Percentiles rank a stretch among this genome's conserved stretches.
These are phyloP conservation scores for Umbelopsis sp. DNA, from an alignment of 371 early-diverging fungal genomes.

Conservation along the genomic window DNA sequence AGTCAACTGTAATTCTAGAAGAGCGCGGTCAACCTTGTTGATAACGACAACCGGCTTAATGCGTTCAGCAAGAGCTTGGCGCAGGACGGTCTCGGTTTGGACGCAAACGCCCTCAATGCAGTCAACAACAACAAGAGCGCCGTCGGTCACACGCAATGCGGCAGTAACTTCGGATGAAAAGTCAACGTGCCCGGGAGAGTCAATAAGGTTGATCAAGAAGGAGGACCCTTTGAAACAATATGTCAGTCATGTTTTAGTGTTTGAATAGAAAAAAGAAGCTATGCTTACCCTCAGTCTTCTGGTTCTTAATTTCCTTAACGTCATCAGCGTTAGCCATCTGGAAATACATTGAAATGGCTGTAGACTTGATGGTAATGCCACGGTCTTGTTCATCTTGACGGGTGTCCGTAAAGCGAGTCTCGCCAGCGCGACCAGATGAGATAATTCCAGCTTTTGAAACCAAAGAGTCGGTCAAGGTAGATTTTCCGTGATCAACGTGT, in stretches of 20 bases:
- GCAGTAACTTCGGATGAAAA: slow-evolving; percentile 99
- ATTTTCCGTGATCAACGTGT: slow-evolving; percentile 97
- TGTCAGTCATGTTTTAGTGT: not conserved
- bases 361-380: slow-evolving; percentile 99
- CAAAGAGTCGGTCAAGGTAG: slow-evolving; percentile 96
- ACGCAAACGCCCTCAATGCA: slow-evolving; percentile 99
- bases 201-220: slow-evolving; percentile 99
- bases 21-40: slow-evolving; percentile 99
- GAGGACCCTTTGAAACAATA: slow-evolving; percentile 43
- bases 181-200: slow-evolving; percentile 99
- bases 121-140: slow-evolving; percentile 99
- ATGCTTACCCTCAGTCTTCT: slow-evolving; percentile 77
- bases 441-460: slow-evolving; percentile 99
- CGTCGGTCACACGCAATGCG: slow-evolving; percentile 99
- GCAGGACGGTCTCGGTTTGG: slow-evolving; percentile 99
- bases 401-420: slow-evolving; percentile 97
- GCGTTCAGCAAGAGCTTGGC: slow-evolving; percentile 97
- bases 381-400: slow-evolving; percentile 98
- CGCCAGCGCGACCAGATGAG: slow-evolving; percentile 93
- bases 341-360: slow-evolving; percentile 99
- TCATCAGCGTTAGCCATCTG: slow-evolving; percentile 82
- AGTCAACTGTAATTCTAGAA: slow-evolving; percentile 93
- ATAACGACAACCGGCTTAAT: slow-evolving; percentile 98
- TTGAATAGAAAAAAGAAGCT: too few relatives aligned
- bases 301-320: slow-evolving; percentile 79